Base-by-base conservation (phyloP, 2,329 filamentous ascomycete species). In the Cadophora gregata region DNA sequence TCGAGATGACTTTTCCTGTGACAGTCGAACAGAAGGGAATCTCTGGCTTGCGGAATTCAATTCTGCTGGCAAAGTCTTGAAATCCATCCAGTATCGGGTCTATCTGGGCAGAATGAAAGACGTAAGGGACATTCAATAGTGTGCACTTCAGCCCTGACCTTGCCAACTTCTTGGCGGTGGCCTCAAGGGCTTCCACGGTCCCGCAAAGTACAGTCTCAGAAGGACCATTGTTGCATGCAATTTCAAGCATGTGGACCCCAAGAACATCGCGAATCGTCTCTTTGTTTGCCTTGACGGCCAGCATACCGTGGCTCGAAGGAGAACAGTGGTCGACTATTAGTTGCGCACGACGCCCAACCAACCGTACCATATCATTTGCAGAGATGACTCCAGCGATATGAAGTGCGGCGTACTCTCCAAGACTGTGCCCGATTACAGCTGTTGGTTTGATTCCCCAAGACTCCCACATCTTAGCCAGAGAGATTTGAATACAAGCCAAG, bases 371-470 rank as follows among this genome's bases (percentile, higher is more conserved):
- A 75, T 93, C 90, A 72, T 86, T 87, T 33, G 86, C 87, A 21
- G 88, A 90, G 31, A 92, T 80, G 19, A 92, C 89, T 62, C 89
- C 90, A 25, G 90, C 88, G 27, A 88, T 83, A 72, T 91, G 84
- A 12, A 93, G 84, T 42, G 90, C 90, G 38, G 90, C 89, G 72
- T 92, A 92, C 76, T 93, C 90, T 62, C 90, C 90, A 25, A 93
- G 80, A 71, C 88, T 91, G 77, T 87, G 86, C 31, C 86, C 86
- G 19, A 87, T 75, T 1, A 88, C 85, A 7, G 80, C 85, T 25
- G 84, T 82, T 6, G 86, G 85, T 45, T 76, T 78, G 63, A 88
- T 78, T 33, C 84, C 85, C 82, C 84, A 86, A 0, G 83, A 84
- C 12, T 66, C 74, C 85, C 85, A 88, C 1, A 87, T 78, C 29